Percentiles rank a stretch among this genome's conserved stretches.
Evolutionary conservation across 176 grass and related monocot species (phyloP).

Genomic region (Musa schizocarpa): DNA sequence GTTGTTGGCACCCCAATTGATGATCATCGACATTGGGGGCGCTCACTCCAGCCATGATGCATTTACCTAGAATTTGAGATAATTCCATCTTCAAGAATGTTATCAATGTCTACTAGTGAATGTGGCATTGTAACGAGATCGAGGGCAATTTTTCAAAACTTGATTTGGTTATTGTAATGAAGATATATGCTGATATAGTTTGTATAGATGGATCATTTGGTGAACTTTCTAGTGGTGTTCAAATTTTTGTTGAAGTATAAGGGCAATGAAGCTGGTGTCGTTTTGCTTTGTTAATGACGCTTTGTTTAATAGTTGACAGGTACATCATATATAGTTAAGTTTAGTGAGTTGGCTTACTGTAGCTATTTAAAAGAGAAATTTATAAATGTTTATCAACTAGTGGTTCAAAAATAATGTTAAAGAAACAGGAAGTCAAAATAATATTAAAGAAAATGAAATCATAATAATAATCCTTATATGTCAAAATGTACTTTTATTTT

Average conservation of each 20-base stretch:
- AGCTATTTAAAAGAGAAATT: not conserved
- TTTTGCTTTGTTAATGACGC: not conserved
- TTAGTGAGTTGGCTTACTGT: not conserved
- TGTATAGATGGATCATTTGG: not conserved
- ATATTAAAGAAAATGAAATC: not conserved
- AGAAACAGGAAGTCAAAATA: not conserved
- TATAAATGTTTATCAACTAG: too few species aligned
- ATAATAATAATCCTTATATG: not conserved
- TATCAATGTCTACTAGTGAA: too few species aligned
- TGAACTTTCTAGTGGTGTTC: not conserved
- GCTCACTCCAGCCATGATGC: slow-evolving; percentile 34
- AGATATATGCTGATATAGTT: not conserved
- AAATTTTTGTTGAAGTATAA: not conserved
- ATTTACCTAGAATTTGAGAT: too few species aligned
- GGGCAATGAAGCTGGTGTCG: not conserved
- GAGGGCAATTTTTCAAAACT: not conserved
- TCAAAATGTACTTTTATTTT: not conserved
- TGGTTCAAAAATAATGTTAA: too few species aligned
- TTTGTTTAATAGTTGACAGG: not conserved
- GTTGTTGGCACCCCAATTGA: slow-evolving; percentile 47
- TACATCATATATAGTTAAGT: not conserved
- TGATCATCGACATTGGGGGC: slow-evolving; percentile 44
- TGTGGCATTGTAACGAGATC: too few species aligned
- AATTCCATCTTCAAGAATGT: too few species aligned
- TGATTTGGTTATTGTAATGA: not conserved